Evolutionary conservation across 2,329 filamentous ascomycete species (phyloP), one percentile per base, ranked within the genome.

Genomic region (Arthroderma uncinatum): DNA sequence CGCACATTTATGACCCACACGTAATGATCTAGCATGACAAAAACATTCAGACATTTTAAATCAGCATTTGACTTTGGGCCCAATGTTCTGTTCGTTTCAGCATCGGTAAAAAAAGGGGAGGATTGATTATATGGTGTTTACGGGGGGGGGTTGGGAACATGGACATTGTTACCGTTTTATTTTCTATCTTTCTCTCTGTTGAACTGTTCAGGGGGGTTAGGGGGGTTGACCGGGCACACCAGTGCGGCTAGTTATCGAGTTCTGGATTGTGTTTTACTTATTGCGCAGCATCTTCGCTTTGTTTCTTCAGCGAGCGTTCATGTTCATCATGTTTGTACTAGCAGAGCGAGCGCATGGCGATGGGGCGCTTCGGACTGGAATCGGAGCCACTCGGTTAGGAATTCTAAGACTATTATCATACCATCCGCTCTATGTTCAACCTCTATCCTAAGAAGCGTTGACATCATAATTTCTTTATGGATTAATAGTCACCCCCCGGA

Each of bases 1-100:
- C 25, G 23, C 25, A 14, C 47, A 50, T 34, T 50, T 50, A 50
- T 50, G 47, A 50, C 12, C 25, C 47, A 50, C 47, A 50, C 44
- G 47, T 33, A 30, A 50, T 10, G 23, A 33, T 50, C 47, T 50
- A 50, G 25, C 47, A 50, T 50, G 47, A 30, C 21, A 50, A 50
- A n/a, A 50, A 30, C 47, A 25, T 50, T 50, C 47, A 50, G 14
- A 25, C 25, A 50, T 33, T 30, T 28, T 48, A 30, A 25, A 50
- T 50, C 47, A 33, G 47, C 47, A 50, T 50, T 50, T 25, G 14
- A 50, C 47, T 30, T 33, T 50, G 14, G 25, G 28, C 28, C 14
- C 47, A 19, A 25, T 16, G 47, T 30, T 50, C 47, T 50, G 47
- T 50, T 30, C 28, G 23, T 33, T 50, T 50, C 25, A 50, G 47